These are phyloP conservation scores for Gracilaria caudata DNA, from an alignment of 23 red algal species.

Conservation along the genomic window DNA sequence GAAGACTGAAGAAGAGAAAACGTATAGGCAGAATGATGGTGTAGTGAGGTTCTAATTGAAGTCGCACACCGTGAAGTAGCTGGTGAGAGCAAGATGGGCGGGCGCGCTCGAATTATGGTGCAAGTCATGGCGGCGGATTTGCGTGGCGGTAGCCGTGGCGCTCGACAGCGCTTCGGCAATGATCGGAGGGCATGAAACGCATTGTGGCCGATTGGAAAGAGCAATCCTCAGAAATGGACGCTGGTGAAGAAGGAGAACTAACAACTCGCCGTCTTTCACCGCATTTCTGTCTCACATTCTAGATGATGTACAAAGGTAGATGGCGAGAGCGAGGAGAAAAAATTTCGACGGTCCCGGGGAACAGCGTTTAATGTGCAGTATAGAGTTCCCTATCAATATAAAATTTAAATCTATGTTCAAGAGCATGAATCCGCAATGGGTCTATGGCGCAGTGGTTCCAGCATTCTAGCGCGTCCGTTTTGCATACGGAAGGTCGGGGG, in stretches of 20 bases:
- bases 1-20: too few relatives aligned
- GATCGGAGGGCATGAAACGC: too few relatives aligned
- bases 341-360: too few relatives aligned
- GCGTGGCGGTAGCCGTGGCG: neutral
- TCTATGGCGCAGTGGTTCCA: conserved; percentile 63
- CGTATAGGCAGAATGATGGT: neutral
- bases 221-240: too few relatives aligned
- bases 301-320: too few relatives aligned
- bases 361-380: too few relatives aligned
- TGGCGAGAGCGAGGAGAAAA: too few relatives aligned
- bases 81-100: neutral
- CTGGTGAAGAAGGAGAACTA: too few relatives aligned
- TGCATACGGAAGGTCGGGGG: conserved; percentile 70
- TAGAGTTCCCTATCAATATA: neutral
- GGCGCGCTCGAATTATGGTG: neutral
- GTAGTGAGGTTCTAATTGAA: neutral
- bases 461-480: conserved; percentile 52
- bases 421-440: neutral
- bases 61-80: neutral
- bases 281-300: too few relatives aligned
- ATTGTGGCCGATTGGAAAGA: too few relatives aligned
- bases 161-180: neutral
- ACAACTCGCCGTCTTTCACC: too few relatives aligned
- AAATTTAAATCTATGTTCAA: neutral
- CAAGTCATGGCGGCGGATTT: neutral